Percentiles rank a stretch among this genome's conserved stretches.
Conservation (phyloP, 768 basidiomycete species). For the Brasilioporus rufonigricans region DNA sequence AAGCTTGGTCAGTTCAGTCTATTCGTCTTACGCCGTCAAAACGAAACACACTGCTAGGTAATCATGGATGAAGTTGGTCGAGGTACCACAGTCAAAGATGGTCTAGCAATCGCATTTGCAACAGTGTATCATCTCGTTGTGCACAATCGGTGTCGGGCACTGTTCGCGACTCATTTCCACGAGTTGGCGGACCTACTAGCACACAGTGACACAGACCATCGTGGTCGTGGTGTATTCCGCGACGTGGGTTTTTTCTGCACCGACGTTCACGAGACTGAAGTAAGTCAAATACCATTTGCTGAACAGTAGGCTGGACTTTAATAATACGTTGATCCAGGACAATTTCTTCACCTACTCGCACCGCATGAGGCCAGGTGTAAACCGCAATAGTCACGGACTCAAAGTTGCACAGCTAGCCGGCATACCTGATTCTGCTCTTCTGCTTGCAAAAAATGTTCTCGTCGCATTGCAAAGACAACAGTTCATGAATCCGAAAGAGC, state of each 20-base stretch:
- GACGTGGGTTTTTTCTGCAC: conserved; percentile 87
- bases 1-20: conserved; percentile 63
- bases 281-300: conserved; percentile 34
- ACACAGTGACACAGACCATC: conserved; percentile 41
- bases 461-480: conserved; percentile 33
- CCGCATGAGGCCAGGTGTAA: conserved; percentile 76
- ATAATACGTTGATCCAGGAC: conserved; percentile 45
- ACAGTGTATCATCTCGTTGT: conserved; percentile 78
- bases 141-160: conserved; percentile 71
- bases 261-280: conserved; percentile 75
- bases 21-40: neutral
- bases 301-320: neutral
- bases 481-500: conserved; percentile 25
- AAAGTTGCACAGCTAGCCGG: conserved; percentile 89
- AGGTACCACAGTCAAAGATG: conserved; percentile 90
- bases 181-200: conserved; percentile 86
- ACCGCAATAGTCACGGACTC: conserved; percentile 86
- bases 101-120: conserved; percentile 91
- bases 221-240: conserved; percentile 47
- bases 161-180: conserved; percentile 99
- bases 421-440: conserved; percentile 63
- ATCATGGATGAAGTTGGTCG: conserved; percentile 99
- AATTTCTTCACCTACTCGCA: conserved; percentile 84
- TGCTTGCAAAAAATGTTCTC: conserved; percentile 58
- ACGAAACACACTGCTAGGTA: conserved; percentile 50